phyloP scores from a whole-genome alignment of 108 stramenopile genomes.

The Skeletonema marinoi region DNA sequence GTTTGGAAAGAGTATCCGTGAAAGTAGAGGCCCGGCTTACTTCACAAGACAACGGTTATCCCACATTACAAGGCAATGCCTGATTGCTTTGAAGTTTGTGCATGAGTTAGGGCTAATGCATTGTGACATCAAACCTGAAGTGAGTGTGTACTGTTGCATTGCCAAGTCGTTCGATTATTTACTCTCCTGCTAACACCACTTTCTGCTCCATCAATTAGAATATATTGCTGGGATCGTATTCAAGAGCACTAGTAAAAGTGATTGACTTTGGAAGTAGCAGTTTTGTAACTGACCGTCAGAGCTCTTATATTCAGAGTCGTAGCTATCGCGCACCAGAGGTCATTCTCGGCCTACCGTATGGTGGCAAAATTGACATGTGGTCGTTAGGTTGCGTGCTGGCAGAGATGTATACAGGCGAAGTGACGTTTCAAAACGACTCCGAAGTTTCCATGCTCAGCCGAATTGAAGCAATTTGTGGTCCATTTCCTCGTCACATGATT shows the following conservation, averaged over 20 bases:
- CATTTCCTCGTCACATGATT: slow-evolving; percentile 92
- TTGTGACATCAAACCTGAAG: slow-evolving; percentile 98
- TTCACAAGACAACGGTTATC: slow-evolving; percentile 91
- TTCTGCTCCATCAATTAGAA: slow-evolving; percentile 49
- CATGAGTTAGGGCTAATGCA: slow-evolving; percentile 93
- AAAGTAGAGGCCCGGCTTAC: slow-evolving; percentile 85
- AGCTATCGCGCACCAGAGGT: slow-evolving; percentile 98
- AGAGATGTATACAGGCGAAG: slow-evolving; percentile 94
- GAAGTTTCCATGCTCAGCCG: slow-evolving; percentile 93
- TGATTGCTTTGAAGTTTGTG: slow-evolving; percentile 92
- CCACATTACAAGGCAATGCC: slow-evolving; percentile 83
- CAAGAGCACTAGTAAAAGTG: slow-evolving; percentile 88
- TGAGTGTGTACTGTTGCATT: not conserved
- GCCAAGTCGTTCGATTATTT: not conserved
- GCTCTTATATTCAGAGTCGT: slow-evolving; percentile 96
- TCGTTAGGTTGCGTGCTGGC: slow-evolving; percentile 95
- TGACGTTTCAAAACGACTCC: slow-evolving; percentile 93
- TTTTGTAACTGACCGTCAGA: slow-evolving; percentile 93
- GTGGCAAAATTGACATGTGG: slow-evolving; percentile 94
- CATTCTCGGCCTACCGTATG: slow-evolving; percentile 91
- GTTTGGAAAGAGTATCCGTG: slow-evolving; percentile 85
- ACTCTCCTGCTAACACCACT: not conserved
- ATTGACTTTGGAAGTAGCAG: slow-evolving; percentile 99
- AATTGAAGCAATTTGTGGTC: slow-evolving; percentile 92
- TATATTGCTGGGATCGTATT: slow-evolving; percentile 88